Percentiles rank a stretch among this genome's conserved stretches.
Evolutionary conservation across 2,329 filamentous ascomycete genomes (phyloP).

Genomic region (Aspergillus fijiensis): DNA sequence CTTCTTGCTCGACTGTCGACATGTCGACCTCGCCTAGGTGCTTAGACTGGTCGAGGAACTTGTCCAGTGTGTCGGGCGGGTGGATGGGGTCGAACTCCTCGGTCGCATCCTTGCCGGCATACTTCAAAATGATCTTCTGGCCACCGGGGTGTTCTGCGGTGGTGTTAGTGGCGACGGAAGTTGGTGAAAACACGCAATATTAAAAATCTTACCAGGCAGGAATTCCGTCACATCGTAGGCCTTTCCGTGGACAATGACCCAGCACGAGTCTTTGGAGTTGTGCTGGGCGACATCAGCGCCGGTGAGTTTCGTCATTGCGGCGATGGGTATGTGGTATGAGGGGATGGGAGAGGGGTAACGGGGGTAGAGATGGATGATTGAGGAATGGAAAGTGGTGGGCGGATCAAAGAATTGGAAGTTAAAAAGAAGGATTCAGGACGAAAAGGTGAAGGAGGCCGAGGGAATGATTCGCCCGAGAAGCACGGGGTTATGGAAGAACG

Average conservation of each 20-base stretch:
- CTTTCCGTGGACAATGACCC: constrained; percentile 86
- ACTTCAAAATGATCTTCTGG: constrained; percentile 91
- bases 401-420: constrained; percentile 3
- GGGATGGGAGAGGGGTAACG: neutral
- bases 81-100: constrained; percentile 88
- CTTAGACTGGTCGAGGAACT: constrained; percentile 79
- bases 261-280: constrained; percentile 78
- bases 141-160: constrained; percentile 80
- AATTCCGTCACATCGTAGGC: constrained; percentile 90
- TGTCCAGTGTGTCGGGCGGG: constrained; percentile 80
- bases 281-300: constrained; percentile 68
- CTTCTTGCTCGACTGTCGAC: constrained; percentile 68
- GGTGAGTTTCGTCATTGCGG: constrained; percentile 43
- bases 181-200: neutral
- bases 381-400: neutral
- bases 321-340: constrained; percentile 9
- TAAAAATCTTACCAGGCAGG: constrained; percentile 59
- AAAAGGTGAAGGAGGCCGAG: neutral
- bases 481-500: neutral
- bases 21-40: constrained; percentile 90
- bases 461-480: neutral
- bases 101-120: constrained; percentile 91
- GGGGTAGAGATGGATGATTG: constrained; percentile 6
- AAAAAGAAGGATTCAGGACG: neutral
- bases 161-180: neutral